Conservation (phyloP, 2,329 filamentous ascomycete species). For the Zasmidium citrigriseum region DNA sequence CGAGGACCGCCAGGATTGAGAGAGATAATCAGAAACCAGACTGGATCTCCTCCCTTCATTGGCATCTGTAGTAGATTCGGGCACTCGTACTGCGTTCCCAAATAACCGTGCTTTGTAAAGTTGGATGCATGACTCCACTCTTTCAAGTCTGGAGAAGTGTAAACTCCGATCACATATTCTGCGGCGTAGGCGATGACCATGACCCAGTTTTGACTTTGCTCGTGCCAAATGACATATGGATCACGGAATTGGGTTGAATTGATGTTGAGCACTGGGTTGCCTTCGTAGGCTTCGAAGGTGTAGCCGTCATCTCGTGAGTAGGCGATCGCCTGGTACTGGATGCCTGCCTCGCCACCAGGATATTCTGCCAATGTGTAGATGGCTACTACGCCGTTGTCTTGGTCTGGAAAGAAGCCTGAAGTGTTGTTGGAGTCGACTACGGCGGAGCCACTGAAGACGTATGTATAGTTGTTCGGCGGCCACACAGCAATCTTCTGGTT, state of each 20-base stretch:
- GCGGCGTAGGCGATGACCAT: conserved; percentile 56
- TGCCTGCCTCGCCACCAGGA: conserved; percentile 31
- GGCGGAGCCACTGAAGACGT: conserved; percentile 56
- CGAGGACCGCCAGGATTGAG: conserved; percentile 61
- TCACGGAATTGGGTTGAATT: conserved; percentile 62
- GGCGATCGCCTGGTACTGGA: conserved; percentile 61
- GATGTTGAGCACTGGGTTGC: conserved; percentile 62
- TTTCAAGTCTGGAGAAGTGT: conserved; percentile 60
- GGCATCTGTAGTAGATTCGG: conserved; percentile 63
- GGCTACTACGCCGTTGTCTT: conserved; percentile 63
- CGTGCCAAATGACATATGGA: conserved; percentile 64
- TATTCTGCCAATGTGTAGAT: conserved; percentile 54
- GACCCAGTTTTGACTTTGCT: conserved; percentile 54
- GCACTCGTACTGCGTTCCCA: conserved; percentile 63
- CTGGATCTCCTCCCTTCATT: conserved; percentile 43
- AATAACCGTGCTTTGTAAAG: conserved; percentile 55
- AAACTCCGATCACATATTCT: conserved; percentile 62
- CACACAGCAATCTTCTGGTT: conserved; percentile 65
- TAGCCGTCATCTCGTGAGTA: conserved; percentile 64
- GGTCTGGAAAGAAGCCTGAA: conserved; percentile 64
- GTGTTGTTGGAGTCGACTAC: conserved; percentile 66
- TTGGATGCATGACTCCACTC: conserved; percentile 61
- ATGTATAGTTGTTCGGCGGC: conserved; percentile 57
- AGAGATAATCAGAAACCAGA: conserved; percentile 52
- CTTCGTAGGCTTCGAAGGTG: conserved; percentile 60